These are phyloP conservation scores for Cymbidium sinense DNA, from an alignment of 106 monocot genomes.

Conservation along the genomic window DNA sequence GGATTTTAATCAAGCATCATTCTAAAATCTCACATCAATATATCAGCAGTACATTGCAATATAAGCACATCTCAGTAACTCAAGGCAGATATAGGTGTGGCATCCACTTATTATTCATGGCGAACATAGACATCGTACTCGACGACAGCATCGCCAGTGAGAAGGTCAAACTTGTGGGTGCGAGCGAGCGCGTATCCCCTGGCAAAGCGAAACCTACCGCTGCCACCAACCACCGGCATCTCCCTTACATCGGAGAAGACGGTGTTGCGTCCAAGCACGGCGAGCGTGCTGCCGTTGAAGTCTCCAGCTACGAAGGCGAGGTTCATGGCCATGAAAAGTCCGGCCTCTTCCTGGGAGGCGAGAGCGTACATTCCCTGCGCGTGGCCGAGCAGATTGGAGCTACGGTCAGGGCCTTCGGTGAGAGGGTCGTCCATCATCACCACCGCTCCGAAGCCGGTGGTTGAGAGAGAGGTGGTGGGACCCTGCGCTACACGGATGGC, in stretches of 20 bases:
- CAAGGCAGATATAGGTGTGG: too few relatives aligned
- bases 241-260: conserved; percentile 2
- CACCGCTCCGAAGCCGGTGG: conserved; percentile 28
- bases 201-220: conserved; percentile 30
- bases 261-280: conserved; percentile 10
- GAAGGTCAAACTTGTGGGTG: not conserved
- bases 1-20: too few relatives aligned
- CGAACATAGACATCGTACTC: not conserved
- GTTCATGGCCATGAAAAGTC: conserved; percentile 14
- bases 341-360: conserved; percentile 20
- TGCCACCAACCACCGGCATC: conserved; percentile 28
- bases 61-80: too few relatives aligned
- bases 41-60: too few relatives aligned
- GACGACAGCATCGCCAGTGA: not conserved
- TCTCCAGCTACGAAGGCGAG: conserved; percentile 27
- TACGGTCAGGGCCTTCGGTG: conserved; percentile 16
- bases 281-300: conserved; percentile 28
- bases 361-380: conserved; percentile 30
- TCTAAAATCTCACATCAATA: too few relatives aligned
- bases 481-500: conserved; percentile 15
- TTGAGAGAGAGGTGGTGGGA: not conserved
- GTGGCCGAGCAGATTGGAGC: conserved; percentile 23
- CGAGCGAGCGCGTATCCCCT: conserved; percentile 18
- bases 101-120: not conserved
- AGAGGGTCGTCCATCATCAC: conserved; percentile 39